Evolutionary conservation across 1,139 yeast species (phyloP).

Genomic region (Pichia sp.): DNA sequence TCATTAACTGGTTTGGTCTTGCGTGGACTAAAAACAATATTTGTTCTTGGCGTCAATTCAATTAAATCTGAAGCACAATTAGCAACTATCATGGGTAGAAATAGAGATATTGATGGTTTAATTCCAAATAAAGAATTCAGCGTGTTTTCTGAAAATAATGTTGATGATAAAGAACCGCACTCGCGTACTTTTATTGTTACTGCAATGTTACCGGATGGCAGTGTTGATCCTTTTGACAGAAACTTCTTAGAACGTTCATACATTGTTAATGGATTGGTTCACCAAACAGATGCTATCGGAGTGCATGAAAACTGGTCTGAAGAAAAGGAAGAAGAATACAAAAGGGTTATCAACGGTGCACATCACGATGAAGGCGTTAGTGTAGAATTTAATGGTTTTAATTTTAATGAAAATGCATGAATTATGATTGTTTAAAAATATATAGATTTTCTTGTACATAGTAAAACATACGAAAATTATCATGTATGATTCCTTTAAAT

Average conservation of each 20-base stretch:
- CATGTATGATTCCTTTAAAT: not conserved
- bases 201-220: constrained; percentile 23
- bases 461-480: not conserved
- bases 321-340: constrained; percentile 16
- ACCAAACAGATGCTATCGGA: constrained; percentile 22
- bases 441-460: not conserved
- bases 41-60: constrained; percentile 32
- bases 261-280: constrained; percentile 28
- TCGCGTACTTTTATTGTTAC: constrained; percentile 23
- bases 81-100: constrained; percentile 27
- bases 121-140: constrained; percentile 19
- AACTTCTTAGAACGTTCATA: constrained; percentile 30
- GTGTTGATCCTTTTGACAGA: constrained; percentile 26
- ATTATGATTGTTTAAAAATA: not conserved
- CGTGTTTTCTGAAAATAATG: constrained; percentile 17
- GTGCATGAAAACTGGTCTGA: constrained; percentile 23
- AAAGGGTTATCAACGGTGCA: not conserved
- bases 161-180: constrained; percentile 9
- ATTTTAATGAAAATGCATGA: not conserved
- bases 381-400: constrained; percentile 12
- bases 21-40: constrained; percentile 25
- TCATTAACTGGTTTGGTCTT: constrained; percentile 29
- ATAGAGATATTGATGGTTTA: constrained; percentile 24
- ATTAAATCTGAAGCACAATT: constrained; percentile 24
- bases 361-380: not conserved